These are phyloP conservation scores for Backusella parvicylindrica DNA, from an alignment of 192 early-diverging fungal species.

Conservation along the genomic window DNA sequence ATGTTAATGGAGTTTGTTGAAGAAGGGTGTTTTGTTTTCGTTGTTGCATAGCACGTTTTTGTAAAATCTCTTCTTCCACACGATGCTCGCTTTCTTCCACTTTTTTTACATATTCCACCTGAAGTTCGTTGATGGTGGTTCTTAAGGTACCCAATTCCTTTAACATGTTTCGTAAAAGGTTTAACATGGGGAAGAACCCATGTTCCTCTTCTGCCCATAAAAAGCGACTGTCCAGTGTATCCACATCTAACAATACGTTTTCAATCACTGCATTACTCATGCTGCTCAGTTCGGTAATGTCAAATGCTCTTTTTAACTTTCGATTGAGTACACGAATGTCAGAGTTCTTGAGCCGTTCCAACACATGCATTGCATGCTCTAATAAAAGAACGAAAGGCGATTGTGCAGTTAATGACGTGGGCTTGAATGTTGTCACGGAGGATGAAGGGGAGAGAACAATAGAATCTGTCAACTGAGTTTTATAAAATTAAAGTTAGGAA, in stretches of 20 bases:
- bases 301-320: slow-evolving; percentile 46
- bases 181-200: slow-evolving; percentile 42
- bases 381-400: slow-evolving; percentile 43
- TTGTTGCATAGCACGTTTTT: not conserved
- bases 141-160: slow-evolving; percentile 48
- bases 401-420: not conserved
- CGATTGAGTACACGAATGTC: slow-evolving; percentile 52
- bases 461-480: not conserved
- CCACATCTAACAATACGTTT: slow-evolving; percentile 50
- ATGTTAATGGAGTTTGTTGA: not conserved
- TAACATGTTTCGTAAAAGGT: slow-evolving; percentile 44
- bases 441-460: not conserved
- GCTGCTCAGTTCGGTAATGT: slow-evolving; percentile 51
- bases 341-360: slow-evolving; percentile 44
- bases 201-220: slow-evolving; percentile 26
- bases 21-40: not conserved
- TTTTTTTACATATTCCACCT: slow-evolving; percentile 57
- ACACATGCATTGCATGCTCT: slow-evolving; percentile 29
- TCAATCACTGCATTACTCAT: slow-evolving; percentile 61
- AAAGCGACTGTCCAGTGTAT: slow-evolving; percentile 40
- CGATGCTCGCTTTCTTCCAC: slow-evolving; percentile 46
- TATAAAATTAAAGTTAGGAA: not conserved
- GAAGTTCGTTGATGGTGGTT: slow-evolving; percentile 56
- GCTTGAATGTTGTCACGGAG: slow-evolving; percentile 1
- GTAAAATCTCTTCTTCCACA: slow-evolving; percentile 49